Conservation (phyloP, 345 rosid species). For the Orychophragmus violaceus region DNA sequence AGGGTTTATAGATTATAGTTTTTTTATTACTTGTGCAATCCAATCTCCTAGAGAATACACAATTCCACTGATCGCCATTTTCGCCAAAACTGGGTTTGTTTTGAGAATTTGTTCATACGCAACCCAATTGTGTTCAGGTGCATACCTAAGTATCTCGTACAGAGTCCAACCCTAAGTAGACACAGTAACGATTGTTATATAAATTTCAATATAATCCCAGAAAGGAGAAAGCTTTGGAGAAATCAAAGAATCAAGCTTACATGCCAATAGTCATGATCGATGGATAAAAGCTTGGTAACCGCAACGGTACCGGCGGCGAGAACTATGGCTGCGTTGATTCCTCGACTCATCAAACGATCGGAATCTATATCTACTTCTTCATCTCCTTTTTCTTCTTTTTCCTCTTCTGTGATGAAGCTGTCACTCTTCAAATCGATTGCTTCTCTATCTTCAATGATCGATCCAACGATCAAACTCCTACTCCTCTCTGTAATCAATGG, state of each 20-base stretch:
- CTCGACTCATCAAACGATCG: slow-evolving; percentile 43
- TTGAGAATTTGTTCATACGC: slow-evolving; percentile 89
- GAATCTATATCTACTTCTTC: slow-evolving; percentile 12
- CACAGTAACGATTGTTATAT: background rate
- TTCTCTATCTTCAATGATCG: slow-evolving; percentile 53
- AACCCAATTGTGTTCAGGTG: slow-evolving; percentile 85
- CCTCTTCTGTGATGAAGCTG: slow-evolving; percentile 19
- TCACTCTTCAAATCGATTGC: slow-evolving; percentile 29
- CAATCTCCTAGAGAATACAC: slow-evolving; percentile 88
- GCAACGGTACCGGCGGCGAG: slow-evolving; percentile 76
- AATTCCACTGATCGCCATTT: slow-evolving; percentile 91
- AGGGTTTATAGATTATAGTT: background rate
- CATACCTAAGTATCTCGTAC: slow-evolving; percentile 72
- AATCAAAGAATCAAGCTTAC: slow-evolving; percentile 43
- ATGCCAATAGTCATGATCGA: slow-evolving; percentile 96
- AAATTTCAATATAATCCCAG: background rate
- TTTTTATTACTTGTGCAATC: slow-evolving; percentile 76
- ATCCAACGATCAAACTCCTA: slow-evolving; percentile 37
- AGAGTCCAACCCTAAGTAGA: slow-evolving; percentile 85
- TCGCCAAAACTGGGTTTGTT: slow-evolving; percentile 81
- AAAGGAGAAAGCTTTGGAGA: slow-evolving; percentile 7
- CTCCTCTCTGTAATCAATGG: slow-evolving; percentile 19
- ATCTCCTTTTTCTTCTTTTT: slow-evolving; percentile 13
- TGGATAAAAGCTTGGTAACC: slow-evolving; percentile 60
- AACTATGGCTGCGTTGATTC: slow-evolving; percentile 71